Base-by-base conservation (phyloP, 2,329 filamentous ascomycete species). In the Neonectria ditissima region DNA sequence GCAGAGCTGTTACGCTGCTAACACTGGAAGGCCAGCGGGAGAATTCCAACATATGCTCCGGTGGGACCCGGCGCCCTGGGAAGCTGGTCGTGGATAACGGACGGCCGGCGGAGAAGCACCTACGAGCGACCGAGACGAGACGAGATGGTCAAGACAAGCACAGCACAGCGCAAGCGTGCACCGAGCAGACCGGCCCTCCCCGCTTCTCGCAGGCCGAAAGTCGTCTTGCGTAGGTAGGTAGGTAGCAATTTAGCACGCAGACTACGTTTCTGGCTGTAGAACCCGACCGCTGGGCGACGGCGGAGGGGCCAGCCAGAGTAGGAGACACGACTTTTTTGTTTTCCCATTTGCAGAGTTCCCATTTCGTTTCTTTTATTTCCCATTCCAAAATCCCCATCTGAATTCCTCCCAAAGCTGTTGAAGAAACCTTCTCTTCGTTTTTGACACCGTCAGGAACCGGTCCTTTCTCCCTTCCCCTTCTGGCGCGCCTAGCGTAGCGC, bases 251-350 rank as follows among this genome's bases (percentile, higher is more conserved):
- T 4, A 37, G 34, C 6, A 37, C 34, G 34, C 7, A 37, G 34
- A 37, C 34, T 37, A 37, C 13, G n/a, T n/a, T n/a, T n/a, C n/a
- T n/a, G n/a, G n/a, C n/a, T n/a, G n/a, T n/a, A n/a, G n/a, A n/a
- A n/a, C n/a, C n/a, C n/a, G n/a, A n/a, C n/a, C n/a, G n/a, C n/a
- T n/a, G n/a, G n/a, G n/a, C 34, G 5, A 20, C 52, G 44, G 59
- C 51, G 43, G 59, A 62, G 59, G 48, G 48, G 52, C 50, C 34
- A 37, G n/a, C n/a, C n/a, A n/a, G n/a, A n/a, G n/a, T n/a, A n/a
- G n/a, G 24, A 48, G 37, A 47, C 48, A 50, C 16, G 47, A 53
- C 55, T 55, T 22, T 55, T 22, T 32, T n/a, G 22, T 22, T 37
- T 37, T 14, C 26, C 26, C 11, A 30, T 52, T 24, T 13, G 16